Conservation (phyloP, 768 basidiomycete species). For the Suillus subluteus region DNA sequence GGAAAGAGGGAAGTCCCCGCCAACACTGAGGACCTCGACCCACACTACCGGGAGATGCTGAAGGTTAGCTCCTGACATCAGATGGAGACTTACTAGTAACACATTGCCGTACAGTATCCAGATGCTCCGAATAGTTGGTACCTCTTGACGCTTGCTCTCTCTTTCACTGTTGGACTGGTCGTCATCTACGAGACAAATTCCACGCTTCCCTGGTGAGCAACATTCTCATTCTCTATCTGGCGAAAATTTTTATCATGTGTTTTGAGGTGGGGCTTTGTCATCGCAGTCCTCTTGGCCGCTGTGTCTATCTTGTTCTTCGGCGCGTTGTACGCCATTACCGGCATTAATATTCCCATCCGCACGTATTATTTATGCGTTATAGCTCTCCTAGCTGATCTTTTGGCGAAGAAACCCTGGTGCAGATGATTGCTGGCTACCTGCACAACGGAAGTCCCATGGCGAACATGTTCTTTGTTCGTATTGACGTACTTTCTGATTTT, state of each 20-base stretch:
- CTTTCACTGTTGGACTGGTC: constrained; percentile 55
- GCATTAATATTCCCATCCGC: constrained; percentile 22
- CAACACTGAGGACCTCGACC: constrained; percentile 48
- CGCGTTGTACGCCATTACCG: constrained; percentile 57
- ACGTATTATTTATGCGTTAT: constrained; percentile 12
- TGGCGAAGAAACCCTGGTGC: constrained; percentile 30
- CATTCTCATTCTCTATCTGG: neutral
- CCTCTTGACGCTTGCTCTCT: constrained; percentile 23
- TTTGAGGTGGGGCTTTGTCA: constrained; percentile 51
- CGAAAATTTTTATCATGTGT: neutral
- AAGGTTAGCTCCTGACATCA: constrained; percentile 33
- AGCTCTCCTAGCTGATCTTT: neutral
- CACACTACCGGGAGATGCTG: constrained; percentile 58
- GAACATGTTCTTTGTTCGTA: constrained; percentile 43
- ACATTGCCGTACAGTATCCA: constrained; percentile 29
- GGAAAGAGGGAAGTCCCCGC: constrained; percentile 30
- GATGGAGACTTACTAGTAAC: neutral
- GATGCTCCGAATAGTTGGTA: constrained; percentile 41
- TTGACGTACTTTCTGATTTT: neutral
- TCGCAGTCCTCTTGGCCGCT: constrained; percentile 53
- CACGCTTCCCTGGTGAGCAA: constrained; percentile 55
- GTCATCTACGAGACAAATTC: constrained; percentile 58
- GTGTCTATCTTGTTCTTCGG: constrained; percentile 56
- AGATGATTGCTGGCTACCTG: constrained; percentile 43
- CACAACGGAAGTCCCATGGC: constrained; percentile 43